Percentiles rank a stretch among this genome's conserved stretches.
These are phyloP conservation scores for Clavispora fructus DNA, from an alignment of 805 yeast species.

Conservation along the genomic window DNA sequence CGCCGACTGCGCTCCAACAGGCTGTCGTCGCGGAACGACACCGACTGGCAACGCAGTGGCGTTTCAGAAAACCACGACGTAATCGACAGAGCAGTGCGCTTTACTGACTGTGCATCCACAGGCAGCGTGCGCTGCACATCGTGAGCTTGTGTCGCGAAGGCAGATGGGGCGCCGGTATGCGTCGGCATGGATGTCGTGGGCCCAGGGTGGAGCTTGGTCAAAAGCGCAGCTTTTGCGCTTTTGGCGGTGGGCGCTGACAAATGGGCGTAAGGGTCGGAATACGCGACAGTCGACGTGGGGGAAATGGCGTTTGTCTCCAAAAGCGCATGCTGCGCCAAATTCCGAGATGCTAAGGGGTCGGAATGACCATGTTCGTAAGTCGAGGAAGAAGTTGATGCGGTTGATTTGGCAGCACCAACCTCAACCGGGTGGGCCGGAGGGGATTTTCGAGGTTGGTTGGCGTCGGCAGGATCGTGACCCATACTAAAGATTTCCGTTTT, in stretches of 20 bases:
- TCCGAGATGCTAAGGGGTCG: not conserved
- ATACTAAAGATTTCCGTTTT: not conserved
- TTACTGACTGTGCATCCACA: not conserved
- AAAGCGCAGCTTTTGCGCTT: not conserved
- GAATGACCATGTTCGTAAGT: not conserved
- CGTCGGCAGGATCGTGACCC: not conserved
- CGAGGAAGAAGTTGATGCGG: too few relatives aligned
- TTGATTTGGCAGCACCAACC: too few relatives aligned
- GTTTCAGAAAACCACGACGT: not conserved
- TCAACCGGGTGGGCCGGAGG: too few relatives aligned
- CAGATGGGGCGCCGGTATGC: too few relatives aligned
- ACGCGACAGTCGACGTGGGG: not conserved
- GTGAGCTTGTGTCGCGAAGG: not conserved
- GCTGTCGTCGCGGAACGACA: slow-evolving; percentile 33
- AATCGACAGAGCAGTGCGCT: not conserved
- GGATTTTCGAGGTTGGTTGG: not conserved
- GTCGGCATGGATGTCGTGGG: not conserved
- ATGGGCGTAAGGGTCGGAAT: not conserved
- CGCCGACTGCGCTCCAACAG: slow-evolving; percentile 33
- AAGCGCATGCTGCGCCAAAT: not conserved
- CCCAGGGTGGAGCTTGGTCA: not conserved
- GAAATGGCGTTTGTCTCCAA: not conserved
- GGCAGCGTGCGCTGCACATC: not conserved
- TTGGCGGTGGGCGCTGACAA: not conserved
- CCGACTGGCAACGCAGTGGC: slow-evolving; percentile 14